A percentile compares a stretch with the other conserved stretches of the same genome.
Conservation (phyloP, 2,329 filamentous ascomycete species). For the Diaporthe citri region DNA sequence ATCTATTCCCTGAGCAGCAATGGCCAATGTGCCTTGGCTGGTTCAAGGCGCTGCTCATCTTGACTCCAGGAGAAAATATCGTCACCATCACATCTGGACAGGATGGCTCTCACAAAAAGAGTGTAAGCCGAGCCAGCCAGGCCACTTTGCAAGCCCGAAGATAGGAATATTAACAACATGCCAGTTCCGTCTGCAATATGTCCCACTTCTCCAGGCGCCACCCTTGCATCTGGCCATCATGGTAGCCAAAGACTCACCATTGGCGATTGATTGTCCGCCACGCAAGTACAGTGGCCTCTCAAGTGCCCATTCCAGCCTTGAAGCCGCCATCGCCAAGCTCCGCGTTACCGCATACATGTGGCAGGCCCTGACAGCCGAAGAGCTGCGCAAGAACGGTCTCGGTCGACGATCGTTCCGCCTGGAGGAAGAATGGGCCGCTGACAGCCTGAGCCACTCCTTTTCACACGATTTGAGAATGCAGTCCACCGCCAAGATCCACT, state of each 20-base stretch:
- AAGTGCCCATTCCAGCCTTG: conserved; percentile 60
- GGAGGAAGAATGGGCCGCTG: conserved; percentile 79
- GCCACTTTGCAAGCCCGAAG: neutral
- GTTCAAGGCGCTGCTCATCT: conserved; percentile 43
- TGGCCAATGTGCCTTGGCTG: conserved; percentile 41
- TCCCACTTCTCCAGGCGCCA: conserved; percentile 65
- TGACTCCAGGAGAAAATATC: conserved; percentile 41
- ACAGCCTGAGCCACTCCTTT: conserved; percentile 66
- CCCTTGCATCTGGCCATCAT: conserved; percentile 80
- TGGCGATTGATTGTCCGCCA: conserved; percentile 76
- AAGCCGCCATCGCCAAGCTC: conserved; percentile 77
- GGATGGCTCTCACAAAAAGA: neutral
- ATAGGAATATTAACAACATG: neutral
- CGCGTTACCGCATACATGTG: conserved; percentile 81
- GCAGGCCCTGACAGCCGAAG: conserved; percentile 82
- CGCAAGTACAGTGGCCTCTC: conserved; percentile 69
- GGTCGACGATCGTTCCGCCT: conserved; percentile 78
- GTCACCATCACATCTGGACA: conserved; percentile 22
- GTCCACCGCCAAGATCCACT: conserved; percentile 72
- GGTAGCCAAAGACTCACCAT: conserved; percentile 76
- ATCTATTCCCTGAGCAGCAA: conserved; percentile 40
- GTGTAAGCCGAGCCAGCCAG: neutral
- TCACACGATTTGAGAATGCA: conserved; percentile 38
- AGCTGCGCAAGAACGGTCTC: conserved; percentile 78
- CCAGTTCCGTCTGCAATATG: conserved; percentile 57